Percentiles rank a stretch among this genome's conserved stretches.
Evolutionary conservation across 208 protist species (phyloP).

Genomic region (Acanthamoeba healyi): DNA sequence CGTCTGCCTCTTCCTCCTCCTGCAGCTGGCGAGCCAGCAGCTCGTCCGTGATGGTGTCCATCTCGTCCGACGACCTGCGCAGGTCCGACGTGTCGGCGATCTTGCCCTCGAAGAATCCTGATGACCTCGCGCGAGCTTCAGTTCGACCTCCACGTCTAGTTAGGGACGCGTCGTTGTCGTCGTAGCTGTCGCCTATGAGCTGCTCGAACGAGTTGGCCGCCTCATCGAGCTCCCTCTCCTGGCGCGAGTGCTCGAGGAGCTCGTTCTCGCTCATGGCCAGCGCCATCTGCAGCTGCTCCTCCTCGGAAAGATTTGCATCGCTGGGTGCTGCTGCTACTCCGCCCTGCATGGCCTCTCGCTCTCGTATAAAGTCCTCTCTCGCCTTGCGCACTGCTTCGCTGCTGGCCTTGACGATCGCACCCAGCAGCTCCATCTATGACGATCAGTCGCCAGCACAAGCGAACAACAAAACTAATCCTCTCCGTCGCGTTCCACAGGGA

Average conservation of each 20-base stretch:
- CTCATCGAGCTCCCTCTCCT: background rate
- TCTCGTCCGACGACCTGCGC: background rate
- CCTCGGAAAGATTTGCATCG: background rate
- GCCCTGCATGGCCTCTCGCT: too few relatives aligned
- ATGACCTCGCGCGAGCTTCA: background rate
- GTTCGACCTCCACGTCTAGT: too few relatives aligned
- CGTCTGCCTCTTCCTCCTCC: background rate
- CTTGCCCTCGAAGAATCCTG: background rate
- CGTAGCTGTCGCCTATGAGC: too few relatives aligned
- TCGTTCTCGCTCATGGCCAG: slow-evolving; percentile 29
- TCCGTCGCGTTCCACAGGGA: too few relatives aligned
- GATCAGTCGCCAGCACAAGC: too few relatives aligned
- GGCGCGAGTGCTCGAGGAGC: background rate
- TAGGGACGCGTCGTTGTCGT: background rate
- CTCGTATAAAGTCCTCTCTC: too few relatives aligned
- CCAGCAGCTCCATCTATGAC: too few relatives aligned
- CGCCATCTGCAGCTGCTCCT: slow-evolving; percentile 37
- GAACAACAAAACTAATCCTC: too few relatives aligned
- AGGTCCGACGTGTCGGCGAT: background rate
- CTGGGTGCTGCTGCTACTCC: background rate
- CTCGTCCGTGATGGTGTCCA: background rate
- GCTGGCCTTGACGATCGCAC: too few relatives aligned
- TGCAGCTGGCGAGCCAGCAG: background rate
- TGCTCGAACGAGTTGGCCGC: background rate
- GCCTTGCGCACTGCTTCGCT: too few relatives aligned